These are phyloP conservation scores for Tubosaeta brunneosetosa DNA, from an alignment of 768 basidiomycete genomes.

Conservation along the genomic window DNA sequence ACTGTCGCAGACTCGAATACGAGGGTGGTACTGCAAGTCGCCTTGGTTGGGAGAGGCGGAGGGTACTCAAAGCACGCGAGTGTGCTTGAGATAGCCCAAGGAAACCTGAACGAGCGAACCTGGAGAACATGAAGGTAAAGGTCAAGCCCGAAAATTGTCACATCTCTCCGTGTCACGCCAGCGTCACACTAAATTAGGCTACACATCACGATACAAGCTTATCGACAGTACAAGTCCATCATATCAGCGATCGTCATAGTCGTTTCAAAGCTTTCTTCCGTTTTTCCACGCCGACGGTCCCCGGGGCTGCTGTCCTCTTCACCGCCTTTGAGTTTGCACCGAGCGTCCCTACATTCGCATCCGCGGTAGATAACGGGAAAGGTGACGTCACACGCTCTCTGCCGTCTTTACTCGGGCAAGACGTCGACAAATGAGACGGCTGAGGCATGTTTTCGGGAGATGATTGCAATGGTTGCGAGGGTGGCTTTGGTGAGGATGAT, in stretches of 20 bases:
- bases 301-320: slow-evolving; percentile 58
- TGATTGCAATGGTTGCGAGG: slow-evolving; percentile 34
- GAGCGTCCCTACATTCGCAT: slow-evolving; percentile 56
- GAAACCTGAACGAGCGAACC: slow-evolving; percentile 6
- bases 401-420: slow-evolving; percentile 27
- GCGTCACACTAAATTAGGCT: slow-evolving; percentile 14
- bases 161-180: slow-evolving; percentile 14
- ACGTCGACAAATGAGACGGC: slow-evolving; percentile 32
- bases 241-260: slow-evolving; percentile 37
- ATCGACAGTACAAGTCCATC: neutral
- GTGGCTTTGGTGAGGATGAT: slow-evolving; percentile 38
- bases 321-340: slow-evolving; percentile 52
- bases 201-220: neutral
- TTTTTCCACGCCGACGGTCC: slow-evolving; percentile 64
- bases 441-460: slow-evolving; percentile 41
- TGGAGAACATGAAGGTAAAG: too few species aligned
- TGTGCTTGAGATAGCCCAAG: slow-evolving; percentile 7
- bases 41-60: slow-evolving; percentile 4
- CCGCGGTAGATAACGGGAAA: slow-evolving; percentile 65
- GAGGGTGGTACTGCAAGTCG: neutral
- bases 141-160: slow-evolving; percentile 12
- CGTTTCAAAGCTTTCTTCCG: slow-evolving; percentile 86
- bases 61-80: slow-evolving; percentile 14
- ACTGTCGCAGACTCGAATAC: slow-evolving; percentile 9
- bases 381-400: slow-evolving; percentile 67